A percentile compares a stretch with the other conserved stretches of the same genome.
phyloP scores from a whole-genome alignment of 176 grass and related monocot genomes.

The Raddia guianensis region DNA sequence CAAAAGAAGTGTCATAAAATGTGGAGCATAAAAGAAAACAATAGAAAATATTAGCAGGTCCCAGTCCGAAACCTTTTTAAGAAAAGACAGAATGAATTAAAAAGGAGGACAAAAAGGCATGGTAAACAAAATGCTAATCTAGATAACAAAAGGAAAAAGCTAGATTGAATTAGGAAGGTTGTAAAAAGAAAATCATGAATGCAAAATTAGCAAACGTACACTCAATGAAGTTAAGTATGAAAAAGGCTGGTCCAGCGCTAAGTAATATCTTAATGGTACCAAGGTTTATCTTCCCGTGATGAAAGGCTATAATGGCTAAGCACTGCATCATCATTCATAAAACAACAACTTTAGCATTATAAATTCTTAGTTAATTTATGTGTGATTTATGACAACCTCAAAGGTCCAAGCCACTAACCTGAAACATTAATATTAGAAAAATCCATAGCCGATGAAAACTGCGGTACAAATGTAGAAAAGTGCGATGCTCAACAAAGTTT shows the following conservation, averaged over 20 bases:
- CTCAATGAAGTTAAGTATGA: slow-evolving; percentile 82
- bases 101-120: not conserved
- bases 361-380: slow-evolving; percentile 21
- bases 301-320: slow-evolving; percentile 83
- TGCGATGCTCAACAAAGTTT: slow-evolving; percentile 97
- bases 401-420: slow-evolving; percentile 52
- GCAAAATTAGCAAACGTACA: slow-evolving; percentile 55
- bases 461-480: slow-evolving; percentile 85
- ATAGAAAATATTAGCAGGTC: slow-evolving; percentile 2
- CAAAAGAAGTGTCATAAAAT: slow-evolving; percentile 3
- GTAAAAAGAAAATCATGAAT: slow-evolving; percentile 31
- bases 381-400: slow-evolving; percentile 14
- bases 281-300: slow-evolving; percentile 67
- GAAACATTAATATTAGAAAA: slow-evolving; percentile 97
- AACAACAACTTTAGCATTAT: slow-evolving; percentile 23
- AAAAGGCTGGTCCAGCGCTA: slow-evolving; percentile 89
- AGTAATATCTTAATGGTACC: slow-evolving; percentile 89
- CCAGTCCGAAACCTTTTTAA: not conserved
- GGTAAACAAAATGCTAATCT: not conserved
- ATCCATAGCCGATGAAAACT: slow-evolving; percentile 99
- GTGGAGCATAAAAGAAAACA: not conserved
- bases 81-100: not conserved
- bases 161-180: not conserved
- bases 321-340: slow-evolving; percentile 53
- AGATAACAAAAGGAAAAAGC: slow-evolving; percentile 9